Base-by-base conservation (phyloP, 352 stramenopile genomes). In the Pythium volutum region DNA sequence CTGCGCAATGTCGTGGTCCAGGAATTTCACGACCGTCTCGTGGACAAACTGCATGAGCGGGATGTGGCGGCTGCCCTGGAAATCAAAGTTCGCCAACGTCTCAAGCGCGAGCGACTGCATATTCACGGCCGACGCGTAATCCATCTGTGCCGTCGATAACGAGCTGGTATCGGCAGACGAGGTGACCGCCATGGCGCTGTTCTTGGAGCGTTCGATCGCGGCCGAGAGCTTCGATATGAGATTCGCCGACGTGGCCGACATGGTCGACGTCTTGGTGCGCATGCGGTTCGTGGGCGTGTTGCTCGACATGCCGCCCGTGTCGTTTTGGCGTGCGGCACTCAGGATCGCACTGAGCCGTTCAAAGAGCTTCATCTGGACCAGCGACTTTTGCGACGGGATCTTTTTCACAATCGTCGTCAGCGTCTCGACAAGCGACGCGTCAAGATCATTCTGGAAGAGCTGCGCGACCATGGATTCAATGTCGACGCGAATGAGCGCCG, bases 41-140 rank as follows among this genome's bases (percentile, higher is more conserved):
- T 95, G 87, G 41, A 95, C 84, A 67, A 93, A 93, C 53, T 91
- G 81, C 79, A 95, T 87, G 69, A 95, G 87, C 11, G 87, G 87
- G 38, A 95, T 92, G 26, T 87, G 72, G 18, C 84, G 83, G 50
- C 91, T 95, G 20, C 84, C 84, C 36, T 89, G 79, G 48, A 95
- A 95, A 48, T 95, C 84, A 59, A 95, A 95, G 29, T 86, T 91
- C 7, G 84, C 83, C 8, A 95, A 70, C 31, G 87, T 95, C 58
- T 95, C 87, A 16, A 95, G 67, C 31, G 87, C 87, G 12, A 95
- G 81, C 7, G 81, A 77, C 63, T 95, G 86, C 84, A 93, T 92
- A 22, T 74, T 70, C 22, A 90, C 89, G n/a, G 77, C 77, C 0
- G 71, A 75, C 9, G 80, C 76, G 7, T 76, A 73, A 16, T 76